These are phyloP conservation scores for Termitomyces sp. DNA, from an alignment of 768 basidiomycete genomes.

Conservation along the genomic window DNA sequence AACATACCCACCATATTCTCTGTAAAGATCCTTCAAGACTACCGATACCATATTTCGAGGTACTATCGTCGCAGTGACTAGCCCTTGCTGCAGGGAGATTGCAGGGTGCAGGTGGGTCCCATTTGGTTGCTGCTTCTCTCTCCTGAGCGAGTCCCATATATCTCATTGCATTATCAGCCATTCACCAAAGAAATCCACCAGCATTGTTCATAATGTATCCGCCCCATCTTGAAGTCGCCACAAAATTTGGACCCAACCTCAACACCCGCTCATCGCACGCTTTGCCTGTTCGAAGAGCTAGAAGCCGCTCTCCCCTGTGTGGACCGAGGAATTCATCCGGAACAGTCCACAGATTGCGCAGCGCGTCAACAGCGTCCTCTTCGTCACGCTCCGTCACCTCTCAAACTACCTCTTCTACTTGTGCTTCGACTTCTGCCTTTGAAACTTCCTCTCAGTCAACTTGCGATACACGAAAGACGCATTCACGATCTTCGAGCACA, in stretches of 20 bases:
- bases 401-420: constrained; percentile 49
- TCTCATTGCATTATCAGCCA: neutral
- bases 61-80: neutral
- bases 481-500: constrained; percentile 34
- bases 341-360: constrained; percentile 33
- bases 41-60: neutral
- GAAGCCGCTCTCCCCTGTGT: constrained; percentile 24
- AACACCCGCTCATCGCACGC: constrained; percentile 26
- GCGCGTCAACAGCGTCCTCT: constrained; percentile 50
- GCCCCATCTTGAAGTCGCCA: constrained; percentile 43
- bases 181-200: constrained; percentile 1
- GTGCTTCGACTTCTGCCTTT: constrained; percentile 47
- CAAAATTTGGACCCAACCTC: constrained; percentile 28
- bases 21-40: constrained; percentile 6
- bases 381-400: constrained; percentile 51
- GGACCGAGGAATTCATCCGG: constrained; percentile 26
- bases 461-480: constrained; percentile 13
- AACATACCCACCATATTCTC: constrained; percentile 9
- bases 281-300: constrained; percentile 19
- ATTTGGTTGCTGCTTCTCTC: neutral
- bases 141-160: too few species aligned
- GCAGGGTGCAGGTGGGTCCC: constrained; percentile 3
- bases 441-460: constrained; percentile 26
- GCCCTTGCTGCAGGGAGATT: neutral
- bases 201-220: constrained; percentile 32